Percentiles rank a stretch among this genome's conserved stretches.
These are phyloP conservation scores for Stygiomarasmius scandens DNA, from an alignment of 1,284 basidiomycete genomes.

Conservation along the genomic window DNA sequence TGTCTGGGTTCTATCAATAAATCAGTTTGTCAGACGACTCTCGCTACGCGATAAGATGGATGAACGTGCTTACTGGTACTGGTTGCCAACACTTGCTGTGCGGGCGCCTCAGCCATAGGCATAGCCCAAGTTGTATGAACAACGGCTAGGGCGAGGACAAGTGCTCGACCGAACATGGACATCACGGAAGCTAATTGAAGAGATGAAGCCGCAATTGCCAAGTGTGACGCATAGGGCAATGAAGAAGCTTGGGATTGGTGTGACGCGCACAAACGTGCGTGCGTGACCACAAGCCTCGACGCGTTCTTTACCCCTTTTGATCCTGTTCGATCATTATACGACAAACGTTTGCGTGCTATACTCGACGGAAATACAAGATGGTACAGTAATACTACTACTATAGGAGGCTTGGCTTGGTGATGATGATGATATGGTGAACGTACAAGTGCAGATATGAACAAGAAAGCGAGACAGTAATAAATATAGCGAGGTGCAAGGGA, in stretches of 20 bases:
- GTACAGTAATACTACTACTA: slow-evolving; percentile 3
- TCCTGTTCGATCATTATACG: no score
- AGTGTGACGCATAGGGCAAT: no score
- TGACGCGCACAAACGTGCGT: no score
- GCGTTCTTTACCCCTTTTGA: no score
- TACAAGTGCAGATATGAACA: not conserved
- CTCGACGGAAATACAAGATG: not conserved
- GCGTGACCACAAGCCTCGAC: no score
- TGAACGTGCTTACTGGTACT: not conserved
- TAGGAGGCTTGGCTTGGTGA: not conserved
- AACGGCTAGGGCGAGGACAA: not conserved
- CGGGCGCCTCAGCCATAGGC: not conserved
- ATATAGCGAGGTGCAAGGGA: not conserved
- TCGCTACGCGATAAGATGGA: not conserved
- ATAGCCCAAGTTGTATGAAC: not conserved
- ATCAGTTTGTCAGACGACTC: not conserved
- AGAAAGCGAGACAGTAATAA: not conserved
- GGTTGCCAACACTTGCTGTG: not conserved
- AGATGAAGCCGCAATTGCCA: no score
- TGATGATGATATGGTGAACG: not conserved
- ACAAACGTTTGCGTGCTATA: not conserved
- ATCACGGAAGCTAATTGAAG: no score
- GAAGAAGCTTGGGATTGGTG: no score
- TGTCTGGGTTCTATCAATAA: slow-evolving; percentile 44
- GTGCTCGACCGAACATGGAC: no score